These are phyloP conservation scores for Hyaloscypha bicolor DNA, from an alignment of 495 filamentous ascomycete genomes.

Conservation along the genomic window DNA sequence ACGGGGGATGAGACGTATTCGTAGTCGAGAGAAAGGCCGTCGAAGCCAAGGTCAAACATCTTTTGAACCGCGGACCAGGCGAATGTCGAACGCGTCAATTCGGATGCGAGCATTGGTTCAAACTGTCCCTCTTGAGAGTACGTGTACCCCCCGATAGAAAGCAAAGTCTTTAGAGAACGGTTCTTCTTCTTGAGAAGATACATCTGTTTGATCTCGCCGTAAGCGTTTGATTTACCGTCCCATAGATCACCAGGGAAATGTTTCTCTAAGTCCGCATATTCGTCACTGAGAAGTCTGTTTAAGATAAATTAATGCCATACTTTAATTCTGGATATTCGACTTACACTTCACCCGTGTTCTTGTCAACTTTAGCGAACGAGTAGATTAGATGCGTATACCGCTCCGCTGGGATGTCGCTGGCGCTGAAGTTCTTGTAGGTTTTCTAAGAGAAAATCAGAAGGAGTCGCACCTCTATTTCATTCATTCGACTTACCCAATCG, in stretches of 20 bases:
- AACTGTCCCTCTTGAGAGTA: slow-evolving; percentile 65
- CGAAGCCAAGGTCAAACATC: slow-evolving; percentile 63
- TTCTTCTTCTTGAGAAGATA: slow-evolving; percentile 82
- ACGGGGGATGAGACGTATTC: slow-evolving; percentile 57
- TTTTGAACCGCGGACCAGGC: slow-evolving; percentile 66
- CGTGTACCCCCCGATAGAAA: slow-evolving; percentile 94
- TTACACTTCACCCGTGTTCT: slow-evolving; percentile 63
- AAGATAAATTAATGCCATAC: neutral
- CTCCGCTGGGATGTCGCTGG: slow-evolving; percentile 79
- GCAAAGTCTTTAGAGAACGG: slow-evolving; percentile 81
- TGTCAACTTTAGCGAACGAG: slow-evolving; percentile 65
- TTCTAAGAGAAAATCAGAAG: slow-evolving; percentile 44
- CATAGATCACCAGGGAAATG: neutral
- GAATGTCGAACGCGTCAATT: slow-evolving; percentile 58
- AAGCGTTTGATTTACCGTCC: slow-evolving; percentile 54
- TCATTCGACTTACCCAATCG: slow-evolving; percentile 3
- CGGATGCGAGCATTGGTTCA: slow-evolving; percentile 62
- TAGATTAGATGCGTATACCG: slow-evolving; percentile 89
- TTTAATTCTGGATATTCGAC: neutral
- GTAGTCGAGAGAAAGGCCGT: slow-evolving; percentile 63
- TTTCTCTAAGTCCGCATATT: slow-evolving; percentile 2
- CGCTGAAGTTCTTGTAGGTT: slow-evolving; percentile 84
- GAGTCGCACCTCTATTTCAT: neutral
- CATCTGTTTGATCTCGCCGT: slow-evolving; percentile 86
- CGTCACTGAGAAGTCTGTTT: slow-evolving; percentile 1